Conservation (phyloP, 495 filamentous ascomycete species). For the Penicillium angulare region DNA sequence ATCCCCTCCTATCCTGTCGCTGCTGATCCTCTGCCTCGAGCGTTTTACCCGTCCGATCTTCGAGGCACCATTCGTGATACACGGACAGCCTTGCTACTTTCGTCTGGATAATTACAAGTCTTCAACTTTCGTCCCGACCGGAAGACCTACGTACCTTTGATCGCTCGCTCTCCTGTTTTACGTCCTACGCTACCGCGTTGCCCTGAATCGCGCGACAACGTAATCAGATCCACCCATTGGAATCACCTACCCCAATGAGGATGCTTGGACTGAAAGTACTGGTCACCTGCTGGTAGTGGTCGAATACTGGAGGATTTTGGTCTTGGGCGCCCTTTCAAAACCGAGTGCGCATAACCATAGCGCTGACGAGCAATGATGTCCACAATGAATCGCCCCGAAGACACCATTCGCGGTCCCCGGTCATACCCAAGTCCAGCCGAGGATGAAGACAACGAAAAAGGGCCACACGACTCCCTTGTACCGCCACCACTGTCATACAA, state of each 20-base stretch:
- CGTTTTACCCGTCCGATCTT: constrained; percentile 3
- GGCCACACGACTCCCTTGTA: constrained; percentile 22
- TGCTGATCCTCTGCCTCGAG: constrained; percentile 5
- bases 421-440: constrained; percentile 32
- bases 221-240: constrained; percentile 1
- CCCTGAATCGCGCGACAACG: neutral
- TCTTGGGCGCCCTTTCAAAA: neutral
- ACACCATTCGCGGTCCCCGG: constrained; percentile 36
- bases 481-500: constrained; percentile 23
- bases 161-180: neutral
- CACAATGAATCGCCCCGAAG: constrained; percentile 41
- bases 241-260: constrained; percentile 5
- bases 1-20: neutral
- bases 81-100: neutral
- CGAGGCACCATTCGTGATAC: constrained; percentile 9
- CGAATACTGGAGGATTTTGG: neutral
- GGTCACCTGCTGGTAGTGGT: constrained; percentile 11
- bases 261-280: constrained; percentile 14
- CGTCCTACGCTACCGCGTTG: neutral
- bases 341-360: neutral
- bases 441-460: constrained; percentile 30
- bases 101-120: neutral
- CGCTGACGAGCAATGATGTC: constrained; percentile 29
- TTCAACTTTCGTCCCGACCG: neutral
- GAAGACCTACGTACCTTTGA: neutral